Evolutionary conservation across 2,329 filamentous ascomycete species (phyloP).

Genomic region (Cordyceps tenuipes): DNA sequence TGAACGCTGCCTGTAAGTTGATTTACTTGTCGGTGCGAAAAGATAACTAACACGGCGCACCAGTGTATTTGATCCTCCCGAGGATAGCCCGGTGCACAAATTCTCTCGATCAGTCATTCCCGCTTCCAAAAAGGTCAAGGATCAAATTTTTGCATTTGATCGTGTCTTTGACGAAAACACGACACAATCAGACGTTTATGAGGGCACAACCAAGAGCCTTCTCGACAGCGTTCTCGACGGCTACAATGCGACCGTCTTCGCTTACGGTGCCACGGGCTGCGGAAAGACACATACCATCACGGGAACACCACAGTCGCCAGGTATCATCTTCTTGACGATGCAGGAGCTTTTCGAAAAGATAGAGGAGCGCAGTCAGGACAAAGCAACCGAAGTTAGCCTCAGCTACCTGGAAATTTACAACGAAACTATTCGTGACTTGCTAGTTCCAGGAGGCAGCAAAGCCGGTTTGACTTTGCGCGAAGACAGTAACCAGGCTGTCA

Average conservation of each 20-base stretch:
- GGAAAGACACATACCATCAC: constrained; percentile 98
- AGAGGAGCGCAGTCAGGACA: constrained; percentile 74
- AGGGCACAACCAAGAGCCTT: constrained; percentile 80
- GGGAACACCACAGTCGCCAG: constrained; percentile 83
- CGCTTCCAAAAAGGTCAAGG: constrained; percentile 85
- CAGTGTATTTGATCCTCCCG: constrained; percentile 93
- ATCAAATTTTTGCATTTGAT: constrained; percentile 96
- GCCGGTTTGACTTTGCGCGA: constrained; percentile 85
- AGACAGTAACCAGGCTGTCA: constrained; percentile 87
- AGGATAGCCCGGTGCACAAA: constrained; percentile 84
- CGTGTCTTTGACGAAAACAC: constrained; percentile 94
- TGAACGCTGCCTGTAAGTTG: constrained; percentile 81
- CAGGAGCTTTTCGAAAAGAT: constrained; percentile 98
- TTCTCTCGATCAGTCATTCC: constrained; percentile 77
- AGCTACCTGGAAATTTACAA: constrained; percentile 99
- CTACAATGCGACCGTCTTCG: constrained; percentile 98
- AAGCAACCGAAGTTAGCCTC: constrained; percentile 80
- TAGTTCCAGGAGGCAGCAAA: constrained; percentile 78
- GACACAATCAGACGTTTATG: constrained; percentile 87
- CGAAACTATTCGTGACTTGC: constrained; percentile 90
- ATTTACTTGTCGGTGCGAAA: background rate
- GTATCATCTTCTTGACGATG: constrained; percentile 98
- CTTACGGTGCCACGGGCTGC: constrained; percentile 94
- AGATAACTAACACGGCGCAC: constrained; percentile 7
- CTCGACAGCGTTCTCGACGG: constrained; percentile 93